A percentile compares a stretch with the other conserved stretches of the same genome.
phyloP scores from a whole-genome alignment of 2,329 filamentous ascomycete genomes.

The Claviceps sp. region DNA sequence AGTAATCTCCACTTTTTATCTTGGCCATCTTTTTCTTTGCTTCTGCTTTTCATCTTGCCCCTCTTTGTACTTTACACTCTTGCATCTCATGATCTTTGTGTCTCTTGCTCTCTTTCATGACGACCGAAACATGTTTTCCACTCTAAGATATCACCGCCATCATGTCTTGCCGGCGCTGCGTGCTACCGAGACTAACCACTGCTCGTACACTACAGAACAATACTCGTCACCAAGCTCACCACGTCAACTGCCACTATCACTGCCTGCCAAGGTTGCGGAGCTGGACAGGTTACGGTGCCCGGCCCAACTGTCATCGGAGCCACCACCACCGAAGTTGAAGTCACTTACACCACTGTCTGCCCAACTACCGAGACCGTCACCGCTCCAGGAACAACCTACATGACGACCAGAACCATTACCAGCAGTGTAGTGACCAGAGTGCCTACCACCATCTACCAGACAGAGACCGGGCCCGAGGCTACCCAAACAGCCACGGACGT shows the following conservation, averaged over 20 bases:
- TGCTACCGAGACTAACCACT: not conserved
- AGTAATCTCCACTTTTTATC: slow-evolving; percentile 11
- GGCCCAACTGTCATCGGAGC: slow-evolving; percentile 18
- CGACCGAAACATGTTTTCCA: too few species aligned
- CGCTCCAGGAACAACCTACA: slow-evolving; percentile 18
- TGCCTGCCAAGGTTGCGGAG: slow-evolving; percentile 22
- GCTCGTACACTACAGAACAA: slow-evolving; percentile 18
- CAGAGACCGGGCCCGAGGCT: slow-evolving; percentile 15
- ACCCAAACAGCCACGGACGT: slow-evolving; percentile 18
- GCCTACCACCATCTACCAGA: slow-evolving; percentile 18
- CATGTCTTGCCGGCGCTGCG: not conserved
- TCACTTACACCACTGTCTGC: slow-evolving; percentile 26
- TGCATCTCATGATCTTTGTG: too few species aligned
- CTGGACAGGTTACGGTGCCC: slow-evolving; percentile 22
- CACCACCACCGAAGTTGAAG: slow-evolving; percentile 20
- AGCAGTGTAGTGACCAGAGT: slow-evolving; percentile 16
- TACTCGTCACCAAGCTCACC: slow-evolving; percentile 26
- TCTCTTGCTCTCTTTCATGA: too few species aligned
- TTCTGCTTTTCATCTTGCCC: not conserved
- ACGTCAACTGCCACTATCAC: slow-evolving; percentile 31
- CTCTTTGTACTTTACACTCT: not conserved
- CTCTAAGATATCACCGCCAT: not conserved
- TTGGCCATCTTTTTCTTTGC: not conserved
- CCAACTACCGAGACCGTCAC: slow-evolving; percentile 23
- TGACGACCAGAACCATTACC: slow-evolving; percentile 13